Percentiles rank a stretch among this genome's conserved stretches.
These are phyloP conservation scores for Botrytis galanthina DNA, from an alignment of 2,329 filamentous ascomycete species.

Conservation along the genomic window DNA sequence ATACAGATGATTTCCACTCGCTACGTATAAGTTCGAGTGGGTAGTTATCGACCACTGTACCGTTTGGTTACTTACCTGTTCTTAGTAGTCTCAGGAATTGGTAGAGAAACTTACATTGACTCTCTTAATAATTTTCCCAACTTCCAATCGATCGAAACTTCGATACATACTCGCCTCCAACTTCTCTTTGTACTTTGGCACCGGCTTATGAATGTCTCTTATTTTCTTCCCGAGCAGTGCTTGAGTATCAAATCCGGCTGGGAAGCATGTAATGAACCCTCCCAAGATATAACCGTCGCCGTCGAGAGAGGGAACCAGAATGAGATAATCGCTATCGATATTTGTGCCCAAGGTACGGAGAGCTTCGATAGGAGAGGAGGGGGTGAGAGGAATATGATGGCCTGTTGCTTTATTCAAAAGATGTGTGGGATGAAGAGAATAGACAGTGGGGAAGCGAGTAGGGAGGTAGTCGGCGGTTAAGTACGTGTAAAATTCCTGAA, in stretches of 20 bases:
- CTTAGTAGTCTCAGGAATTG: not conserved
- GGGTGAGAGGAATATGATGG: conserved; percentile 42
- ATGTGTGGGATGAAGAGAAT: conserved; percentile 37
- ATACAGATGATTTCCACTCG: conserved; percentile 44
- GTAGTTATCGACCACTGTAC: conserved; percentile 47
- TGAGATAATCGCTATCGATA: conserved; percentile 59
- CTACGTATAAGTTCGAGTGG: conserved; percentile 41
- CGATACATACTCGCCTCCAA: conserved; percentile 60
- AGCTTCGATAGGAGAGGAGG: conserved; percentile 40
- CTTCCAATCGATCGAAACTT: conserved; percentile 54
- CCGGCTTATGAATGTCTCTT: conserved; percentile 55
- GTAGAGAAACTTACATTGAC: conserved; percentile 43
- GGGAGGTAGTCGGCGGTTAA: conserved; percentile 55
- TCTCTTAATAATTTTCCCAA: conserved; percentile 54
- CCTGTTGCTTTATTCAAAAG: conserved; percentile 48
- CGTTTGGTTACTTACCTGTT: not conserved
- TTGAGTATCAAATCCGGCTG: conserved; percentile 56
- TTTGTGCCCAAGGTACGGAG: conserved; percentile 50
- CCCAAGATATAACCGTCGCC: conserved; percentile 49
- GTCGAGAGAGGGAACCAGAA: conserved; percentile 49
- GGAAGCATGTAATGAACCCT: conserved; percentile 56
- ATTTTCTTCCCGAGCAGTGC: conserved; percentile 53
- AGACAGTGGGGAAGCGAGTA: conserved; percentile 54
- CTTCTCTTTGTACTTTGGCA: conserved; percentile 56
- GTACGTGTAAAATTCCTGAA: conserved; percentile 57